A percentile compares a stretch with the other conserved stretches of the same genome.
phyloP scores from a whole-genome alignment of 352 stramenopile species.

The Globisporangium viniferum region DNA sequence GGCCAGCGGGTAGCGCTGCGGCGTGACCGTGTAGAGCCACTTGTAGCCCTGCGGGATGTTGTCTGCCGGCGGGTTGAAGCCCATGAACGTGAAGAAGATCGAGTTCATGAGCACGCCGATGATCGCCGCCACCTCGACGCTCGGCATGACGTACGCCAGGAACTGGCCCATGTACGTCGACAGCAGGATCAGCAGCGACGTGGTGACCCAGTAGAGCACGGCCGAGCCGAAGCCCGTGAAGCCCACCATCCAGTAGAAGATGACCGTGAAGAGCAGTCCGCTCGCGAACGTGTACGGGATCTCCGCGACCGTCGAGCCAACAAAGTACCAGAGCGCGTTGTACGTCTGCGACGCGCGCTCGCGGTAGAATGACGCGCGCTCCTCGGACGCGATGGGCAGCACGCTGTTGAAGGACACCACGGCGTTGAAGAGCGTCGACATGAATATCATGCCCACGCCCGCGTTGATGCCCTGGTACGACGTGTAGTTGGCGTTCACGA shows the following conservation, averaged over 20 bases:
- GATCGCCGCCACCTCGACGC: constrained; percentile 16
- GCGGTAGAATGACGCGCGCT: constrained; percentile 87
- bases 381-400: constrained; percentile 56
- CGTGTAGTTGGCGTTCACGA: neutral
- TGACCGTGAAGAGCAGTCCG: constrained; percentile 17
- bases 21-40: constrained; percentile 23
- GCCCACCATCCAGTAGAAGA: constrained; percentile 26
- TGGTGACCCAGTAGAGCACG: constrained; percentile 18
- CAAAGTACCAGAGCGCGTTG: constrained; percentile 49
- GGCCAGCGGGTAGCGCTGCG: constrained; percentile 16
- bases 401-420: neutral
- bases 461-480: constrained; percentile 1
- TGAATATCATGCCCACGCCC: neutral
- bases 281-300: constrained; percentile 35
- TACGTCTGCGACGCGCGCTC: constrained; percentile 87
- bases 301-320: constrained; percentile 77
- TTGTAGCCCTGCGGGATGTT: constrained; percentile 20
- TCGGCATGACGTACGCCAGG: constrained; percentile 13
- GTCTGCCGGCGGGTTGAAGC: constrained; percentile 31
- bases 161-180: constrained; percentile 21
- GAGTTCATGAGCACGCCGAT: constrained; percentile 26
- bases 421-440: neutral
- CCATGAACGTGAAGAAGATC: constrained; percentile 51
- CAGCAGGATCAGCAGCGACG: constrained; percentile 14
- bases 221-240: constrained; percentile 17